Evolutionary conservation across 2,329 filamentous ascomycete species (phyloP), one percentile per base, ranked within the genome.

Genomic region (Trichoderma arundinaceum): DNA sequence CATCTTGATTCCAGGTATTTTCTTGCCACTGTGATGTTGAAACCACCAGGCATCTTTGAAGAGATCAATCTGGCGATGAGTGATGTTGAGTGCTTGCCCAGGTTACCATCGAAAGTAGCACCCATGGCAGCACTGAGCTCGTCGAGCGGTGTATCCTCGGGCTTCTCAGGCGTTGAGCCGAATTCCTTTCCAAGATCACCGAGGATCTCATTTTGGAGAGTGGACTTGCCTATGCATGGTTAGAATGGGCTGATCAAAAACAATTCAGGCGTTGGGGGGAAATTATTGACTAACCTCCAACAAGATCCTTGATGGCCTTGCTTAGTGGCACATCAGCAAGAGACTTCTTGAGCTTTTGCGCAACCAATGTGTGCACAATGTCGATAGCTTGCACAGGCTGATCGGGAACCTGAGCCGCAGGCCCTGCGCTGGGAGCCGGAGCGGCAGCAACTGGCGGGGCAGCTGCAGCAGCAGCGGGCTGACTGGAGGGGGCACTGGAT

Each of bases 11-110:
- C 94, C 51, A 99, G 82, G 76, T 99, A 96, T 81, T 99, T 99
- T 74, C 95, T 88, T 53, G 96, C 92, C 12, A 92, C 86, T 74
- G 94, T 98, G 78, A 98, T 98, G 78, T 98, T 99, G 87, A 99
- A 99, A 68, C 95, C 95, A 82, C 94, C 95, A 54, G 95, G 95
- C 95, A 99, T 99, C 82, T 99, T 99, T 35, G 95, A 97, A 1
- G 95, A 98, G 49, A 99, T 95, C 77, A 99, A 84, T 72, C 95
- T 90, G 57, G 95, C 95, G 77, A 99, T 90, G 65, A 99, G 86
- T 2, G 94, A 96, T 62, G 92, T 90, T 0, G 95, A 96, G 73
- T 97, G 94, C 82, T 99, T 99, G 78, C 95, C 95, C 68, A 99
- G 88, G 81, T 97, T 94, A 72, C 95, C 95, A 80, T 97, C 95